Base-by-base conservation (phyloP, 805 yeast species). In the Allodekkera sacchari region DNA sequence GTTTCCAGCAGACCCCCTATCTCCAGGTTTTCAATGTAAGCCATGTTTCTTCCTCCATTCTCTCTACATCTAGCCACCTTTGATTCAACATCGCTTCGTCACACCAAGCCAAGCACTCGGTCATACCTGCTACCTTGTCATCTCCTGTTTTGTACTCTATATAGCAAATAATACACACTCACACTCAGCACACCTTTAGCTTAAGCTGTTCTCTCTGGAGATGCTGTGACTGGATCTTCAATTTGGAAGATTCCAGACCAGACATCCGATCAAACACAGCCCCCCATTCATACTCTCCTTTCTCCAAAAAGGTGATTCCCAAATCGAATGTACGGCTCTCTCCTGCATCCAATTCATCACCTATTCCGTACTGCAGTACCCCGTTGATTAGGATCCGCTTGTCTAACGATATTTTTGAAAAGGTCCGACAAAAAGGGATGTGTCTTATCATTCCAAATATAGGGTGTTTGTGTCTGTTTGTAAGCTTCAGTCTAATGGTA, bases 211-310 rank as follows among this genome's bases (percentile, higher is more conserved):
- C 59, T 22, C 67, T 46, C 31, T 61, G 62, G 3, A 59, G 41
- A 35, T 61, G 58, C 33, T 63, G 67, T 7, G 50, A 46, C 14
- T 55, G 43, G 5, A 52, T 38, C 6, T 21, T 16, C 7, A 48
- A 16, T 9, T 30, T 18, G 1, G 47, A 65, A 3, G 37, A 41
- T 14, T 38, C 39, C 23, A 38, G 41, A 10, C 46, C 51, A 1
- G 43, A 55, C 36, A 55, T 39, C 34, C 66, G 71, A 33, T 77
- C 82, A 40, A 75, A 61, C 10, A 74, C 53, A 0, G 71, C 68
- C 1, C 88, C 84, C 80, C 95, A 78, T 50, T 83, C 92, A 49
- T 78, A 87, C 29, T 73, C 78, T 2, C 96, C 97, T 27, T 66
- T 66, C 33, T 82, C 88, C 23, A 88, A 57, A 4, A 84, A 70